phyloP scores from a whole-genome alignment of 2,329 filamentous ascomycete genomes.

The Fusarium beomiforme region DNA sequence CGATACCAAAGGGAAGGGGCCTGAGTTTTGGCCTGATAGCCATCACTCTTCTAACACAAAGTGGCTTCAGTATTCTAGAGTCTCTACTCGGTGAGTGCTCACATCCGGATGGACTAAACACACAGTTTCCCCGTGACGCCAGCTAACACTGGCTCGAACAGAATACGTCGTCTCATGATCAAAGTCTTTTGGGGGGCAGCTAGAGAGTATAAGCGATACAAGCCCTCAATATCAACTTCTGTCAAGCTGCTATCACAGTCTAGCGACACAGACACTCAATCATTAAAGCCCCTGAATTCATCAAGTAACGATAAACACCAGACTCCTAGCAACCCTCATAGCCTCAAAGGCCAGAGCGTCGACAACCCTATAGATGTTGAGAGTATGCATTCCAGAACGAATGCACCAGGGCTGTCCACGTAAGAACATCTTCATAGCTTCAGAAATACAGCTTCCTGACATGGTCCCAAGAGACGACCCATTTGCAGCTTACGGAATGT shows the following conservation, averaged over 20 bases:
- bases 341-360: not conserved
- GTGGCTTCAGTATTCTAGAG: too few species aligned
- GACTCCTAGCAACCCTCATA: not conserved
- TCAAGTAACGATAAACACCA: not conserved
- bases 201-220: slow-evolving; percentile 11
- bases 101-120: too few species aligned
- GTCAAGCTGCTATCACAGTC: not conserved
- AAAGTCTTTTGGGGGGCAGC: slow-evolving; percentile 22
- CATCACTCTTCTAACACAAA: too few species aligned
- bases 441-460: not conserved
- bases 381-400: not conserved
- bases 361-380: slow-evolving; percentile 3
- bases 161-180: slow-evolving; percentile 21
- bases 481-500: not conserved
- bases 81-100: too few species aligned
- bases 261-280: not conserved
- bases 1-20: slow-evolving; percentile 17
- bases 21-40: slow-evolving; percentile 33
- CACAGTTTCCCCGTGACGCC: not conserved
- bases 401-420: not conserved
- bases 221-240: fast-evolving
- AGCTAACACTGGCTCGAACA: not conserved
- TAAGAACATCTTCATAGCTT: not conserved
- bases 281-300: too few species aligned
- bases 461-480: not conserved